Percentiles rank a stretch among this genome's conserved stretches.
Conservation (phyloP, 2,329 filamentous ascomycete genomes). For the Penicillium sclerotigenum region DNA sequence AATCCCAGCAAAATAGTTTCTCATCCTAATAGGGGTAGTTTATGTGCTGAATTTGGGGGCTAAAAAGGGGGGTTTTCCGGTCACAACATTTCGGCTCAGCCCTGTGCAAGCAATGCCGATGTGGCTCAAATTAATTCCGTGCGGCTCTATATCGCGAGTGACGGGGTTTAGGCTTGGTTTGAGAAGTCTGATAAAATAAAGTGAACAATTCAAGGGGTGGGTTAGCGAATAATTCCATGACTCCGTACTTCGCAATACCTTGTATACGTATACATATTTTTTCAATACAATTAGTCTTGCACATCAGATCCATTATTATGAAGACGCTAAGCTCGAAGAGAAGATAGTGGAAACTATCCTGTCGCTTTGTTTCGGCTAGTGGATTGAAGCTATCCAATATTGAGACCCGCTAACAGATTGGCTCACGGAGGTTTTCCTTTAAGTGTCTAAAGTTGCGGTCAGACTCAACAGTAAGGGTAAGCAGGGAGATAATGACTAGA, state of each 20-base stretch:
- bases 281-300: constrained; percentile 1
- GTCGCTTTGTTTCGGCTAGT: constrained; percentile 15
- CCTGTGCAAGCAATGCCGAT: constrained; percentile 1
- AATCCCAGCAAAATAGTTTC: background rate
- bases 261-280: background rate
- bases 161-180: background rate
- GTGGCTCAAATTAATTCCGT: background rate
- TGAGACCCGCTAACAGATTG: constrained; percentile 14
- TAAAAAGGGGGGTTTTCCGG: background rate
- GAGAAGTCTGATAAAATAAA: background rate
- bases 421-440: constrained; percentile 14
- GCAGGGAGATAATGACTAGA: background rate
- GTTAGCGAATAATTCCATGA: background rate
- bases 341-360: background rate
- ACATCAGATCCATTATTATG: constrained; percentile 4
- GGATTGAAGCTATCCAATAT: constrained; percentile 12
- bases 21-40: background rate
- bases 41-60: constrained; percentile 1
- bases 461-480: constrained; percentile 14
- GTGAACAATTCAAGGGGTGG: background rate
- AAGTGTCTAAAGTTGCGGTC: constrained; percentile 20
- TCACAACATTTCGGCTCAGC: constrained; percentile 3
- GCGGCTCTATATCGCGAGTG: background rate
- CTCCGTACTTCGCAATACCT: background rate
- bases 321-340: constrained; percentile 1